Base-by-base conservation (phyloP, 768 basidiomycete genomes). In the Coprinopsis cinerea region DNA sequence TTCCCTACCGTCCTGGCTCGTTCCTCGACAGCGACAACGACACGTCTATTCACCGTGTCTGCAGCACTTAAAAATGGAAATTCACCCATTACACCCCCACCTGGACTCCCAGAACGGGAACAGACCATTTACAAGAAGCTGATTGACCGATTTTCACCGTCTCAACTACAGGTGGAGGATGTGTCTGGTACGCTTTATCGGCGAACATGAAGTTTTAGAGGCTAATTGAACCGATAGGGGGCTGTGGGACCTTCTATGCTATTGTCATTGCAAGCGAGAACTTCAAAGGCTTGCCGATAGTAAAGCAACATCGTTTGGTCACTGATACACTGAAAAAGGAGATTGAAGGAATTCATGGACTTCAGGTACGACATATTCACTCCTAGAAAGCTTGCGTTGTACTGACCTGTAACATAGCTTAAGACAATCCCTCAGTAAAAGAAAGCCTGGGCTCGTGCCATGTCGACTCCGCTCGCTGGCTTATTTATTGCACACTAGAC, bases 211-310 rank as follows among this genome's bases (percentile, higher is more conserved):
- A 2, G n/a, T 2, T 11, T 15, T 26, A 25, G 27, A 27, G 20
- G n/a, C 2, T 34, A 2, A 25, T 14, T 52, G n/a, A 30, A n/a
- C 28, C 22, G 28, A 15, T 37, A 96, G 95, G 93, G 47, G 96
- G 96, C 20, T 98, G 96, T 62, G 96, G 96, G n/a, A 78, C 84
- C 3, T 99, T 98, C 68, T 99, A 95, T 59, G 89, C 93, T 36
- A 94, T 99, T 54, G 77, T 79, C 11, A 88, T 99, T 54, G 79
- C 87, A 3, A 92, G 90, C 51, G 65, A 80, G n/a, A 76, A 76
- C 1, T 98, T 99, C 75, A 83, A 85, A 55, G 95, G 87, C 7
- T 68, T 98, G 34, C 66, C 88, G 1, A 86, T 82, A 36, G 82
- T 98, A 47, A 94, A 96, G 72, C 96, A 99, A 65, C 96, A 99